Evolutionary conservation across 345 rosid genomes (phyloP).

Genomic region (Bruguiera parviflora): DNA sequence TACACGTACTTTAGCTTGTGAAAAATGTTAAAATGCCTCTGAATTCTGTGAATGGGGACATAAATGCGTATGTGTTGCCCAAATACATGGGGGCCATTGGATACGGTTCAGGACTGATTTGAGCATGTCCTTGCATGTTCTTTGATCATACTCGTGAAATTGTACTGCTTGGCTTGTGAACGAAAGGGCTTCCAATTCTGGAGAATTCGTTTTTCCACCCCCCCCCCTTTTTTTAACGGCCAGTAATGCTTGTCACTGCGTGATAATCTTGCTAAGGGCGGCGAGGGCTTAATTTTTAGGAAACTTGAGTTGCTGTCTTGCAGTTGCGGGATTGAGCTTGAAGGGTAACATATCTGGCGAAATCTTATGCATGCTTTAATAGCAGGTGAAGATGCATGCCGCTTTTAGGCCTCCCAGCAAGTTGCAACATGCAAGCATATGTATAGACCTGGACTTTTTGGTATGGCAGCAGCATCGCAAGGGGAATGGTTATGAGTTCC

Average conservation of each 20-base stretch:
- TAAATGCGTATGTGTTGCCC: slow-evolving; percentile 10
- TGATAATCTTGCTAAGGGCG: too few species aligned
- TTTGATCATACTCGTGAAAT: slow-evolving; percentile 13
- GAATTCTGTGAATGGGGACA: slow-evolving; percentile 16
- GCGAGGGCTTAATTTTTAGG: too few species aligned
- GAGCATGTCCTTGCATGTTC: slow-evolving; percentile 17
- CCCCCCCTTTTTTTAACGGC: neutral
- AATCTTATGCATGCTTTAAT: neutral
- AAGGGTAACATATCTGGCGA: too few species aligned
- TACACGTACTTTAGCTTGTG: slow-evolving; percentile 22
- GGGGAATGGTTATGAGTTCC: too few species aligned
- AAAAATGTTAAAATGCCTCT: slow-evolving; percentile 23
- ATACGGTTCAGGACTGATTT: slow-evolving; percentile 15
- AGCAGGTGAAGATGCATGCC: neutral
- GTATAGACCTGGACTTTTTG: too few species aligned
- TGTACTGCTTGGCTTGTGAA: slow-evolving; percentile 4
- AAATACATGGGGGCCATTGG: neutral
- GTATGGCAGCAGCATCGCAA: too few species aligned
- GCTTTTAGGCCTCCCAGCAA: neutral
- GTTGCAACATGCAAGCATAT: neutral
- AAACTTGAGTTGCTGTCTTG: too few species aligned
- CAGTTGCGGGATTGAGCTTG: too few species aligned
- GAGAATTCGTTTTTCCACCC: neutral
- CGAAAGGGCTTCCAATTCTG: slow-evolving; percentile 5
- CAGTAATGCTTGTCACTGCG: neutral